Percentiles rank a stretch among this genome's conserved stretches.
Evolutionary conservation across 2,329 filamentous ascomycete genomes (phyloP).

Genomic region (Alternaria gansuensis): DNA sequence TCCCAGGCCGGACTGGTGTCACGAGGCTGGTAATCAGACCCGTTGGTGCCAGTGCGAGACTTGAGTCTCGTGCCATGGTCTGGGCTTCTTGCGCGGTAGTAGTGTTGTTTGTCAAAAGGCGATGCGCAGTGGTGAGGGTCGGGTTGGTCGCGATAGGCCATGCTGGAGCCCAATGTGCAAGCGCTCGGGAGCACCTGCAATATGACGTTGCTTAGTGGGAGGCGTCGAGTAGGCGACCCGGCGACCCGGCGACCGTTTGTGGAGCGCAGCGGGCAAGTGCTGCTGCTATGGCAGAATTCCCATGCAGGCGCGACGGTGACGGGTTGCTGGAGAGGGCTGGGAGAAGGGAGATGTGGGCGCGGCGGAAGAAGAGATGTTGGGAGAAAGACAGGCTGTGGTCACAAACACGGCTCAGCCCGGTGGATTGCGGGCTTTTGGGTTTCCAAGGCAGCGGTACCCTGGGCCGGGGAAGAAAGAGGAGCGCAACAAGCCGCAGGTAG

Average conservation of each 20-base stretch:
- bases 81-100: conserved; percentile 39
- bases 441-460: conserved; percentile 24
- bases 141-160: conserved; percentile 31
- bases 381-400: conserved; percentile 19
- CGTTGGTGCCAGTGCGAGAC: conserved; percentile 43
- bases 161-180: conserved; percentile 26
- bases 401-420: conserved; percentile 30
- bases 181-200: conserved; percentile 21
- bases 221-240: conserved; percentile 11
- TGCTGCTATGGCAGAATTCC: conserved; percentile 31
- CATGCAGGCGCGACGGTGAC: conserved; percentile 31
- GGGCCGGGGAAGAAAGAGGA: conserved; percentile 11
- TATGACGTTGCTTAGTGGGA: conserved; percentile 31
- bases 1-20: conserved; percentile 18
- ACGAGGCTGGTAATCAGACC: conserved; percentile 41
- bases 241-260: conserved; percentile 19
- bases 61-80: conserved; percentile 34
- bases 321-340: conserved; percentile 15
- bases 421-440: conserved; percentile 27
- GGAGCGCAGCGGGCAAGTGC: conserved; percentile 34
- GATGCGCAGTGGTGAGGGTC: conserved; percentile 28
- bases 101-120: conserved; percentile 36
- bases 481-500: conserved; percentile 17
- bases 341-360: conserved; percentile 15
- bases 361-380: conserved; percentile 12